These are phyloP conservation scores for Acer saccharum DNA, from an alignment of 345 rosid species.

Conservation along the genomic window DNA sequence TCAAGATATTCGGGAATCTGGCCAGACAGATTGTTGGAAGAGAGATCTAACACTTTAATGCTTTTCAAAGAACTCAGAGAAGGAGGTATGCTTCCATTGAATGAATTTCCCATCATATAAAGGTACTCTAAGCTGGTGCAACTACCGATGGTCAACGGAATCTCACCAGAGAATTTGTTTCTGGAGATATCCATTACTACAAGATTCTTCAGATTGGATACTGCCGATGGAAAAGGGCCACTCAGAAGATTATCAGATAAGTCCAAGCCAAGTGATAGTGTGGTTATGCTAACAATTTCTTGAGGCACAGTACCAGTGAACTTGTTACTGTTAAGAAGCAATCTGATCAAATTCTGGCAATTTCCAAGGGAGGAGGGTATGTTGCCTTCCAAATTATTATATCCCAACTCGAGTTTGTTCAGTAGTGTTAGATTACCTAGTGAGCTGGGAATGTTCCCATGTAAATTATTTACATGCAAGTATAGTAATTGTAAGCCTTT, in stretches of 20 bases:
- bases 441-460: conserved; percentile 14
- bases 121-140: conserved; percentile 11
- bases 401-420: not conserved
- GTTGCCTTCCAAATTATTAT: conserved; percentile 12
- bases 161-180: conserved; percentile 5
- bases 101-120: not conserved
- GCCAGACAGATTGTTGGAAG: conserved; percentile 15
- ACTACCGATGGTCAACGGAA: conserved; percentile 13
- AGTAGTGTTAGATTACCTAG: conserved; percentile 2
- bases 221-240: conserved; percentile 15
- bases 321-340: too few species aligned
- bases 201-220: conserved; percentile 10
- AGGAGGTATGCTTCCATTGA: conserved; percentile 19
- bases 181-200: conserved; percentile 14
- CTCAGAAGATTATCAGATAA: conserved; percentile 5
- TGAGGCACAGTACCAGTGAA: conserved; percentile 19
- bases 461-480: not conserved
- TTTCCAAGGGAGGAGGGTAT: conserved; percentile 21
- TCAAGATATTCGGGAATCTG: conserved; percentile 2
- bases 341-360: too few species aligned
- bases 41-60: conserved; percentile 8
- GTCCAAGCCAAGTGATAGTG: not conserved
- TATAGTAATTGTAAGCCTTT: not conserved
- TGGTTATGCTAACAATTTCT: conserved; percentile 19
- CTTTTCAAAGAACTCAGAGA: conserved; percentile 19